Percentiles rank a stretch among this genome's conserved stretches.
Conservation (phyloP, 2,329 filamentous ascomycete genomes). For the Aspergillus sp. region DNA sequence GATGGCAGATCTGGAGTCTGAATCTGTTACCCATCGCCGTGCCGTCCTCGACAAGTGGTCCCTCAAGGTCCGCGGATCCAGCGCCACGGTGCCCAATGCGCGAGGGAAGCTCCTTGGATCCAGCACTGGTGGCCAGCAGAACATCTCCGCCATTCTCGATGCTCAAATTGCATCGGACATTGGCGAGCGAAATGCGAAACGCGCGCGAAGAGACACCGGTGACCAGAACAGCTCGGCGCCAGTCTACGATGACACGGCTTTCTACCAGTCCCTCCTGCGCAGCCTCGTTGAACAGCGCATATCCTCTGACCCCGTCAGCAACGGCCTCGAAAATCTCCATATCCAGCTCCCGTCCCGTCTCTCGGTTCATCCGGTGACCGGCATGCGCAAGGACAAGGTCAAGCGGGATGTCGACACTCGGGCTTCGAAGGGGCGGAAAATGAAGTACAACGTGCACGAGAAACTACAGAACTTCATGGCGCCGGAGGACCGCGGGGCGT, state of each 20-base stretch:
- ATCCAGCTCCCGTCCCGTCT: slow-evolving; percentile 28
- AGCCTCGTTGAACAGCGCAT: slow-evolving; percentile 86
- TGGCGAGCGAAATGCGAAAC: slow-evolving; percentile 24
- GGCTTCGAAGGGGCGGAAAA: slow-evolving; percentile 87
- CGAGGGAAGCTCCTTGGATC: slow-evolving; percentile 53
- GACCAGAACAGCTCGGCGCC: slow-evolving; percentile 29
- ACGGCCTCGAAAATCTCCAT: slow-evolving; percentile 36
- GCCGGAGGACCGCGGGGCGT: slow-evolving; percentile 67
- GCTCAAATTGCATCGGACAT: slow-evolving; percentile 35
- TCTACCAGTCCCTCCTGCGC: slow-evolving; percentile 87
- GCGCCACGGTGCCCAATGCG: slow-evolving; percentile 44
- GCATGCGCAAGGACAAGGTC: slow-evolving; percentile 51
- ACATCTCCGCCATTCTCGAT: slow-evolving; percentile 35
- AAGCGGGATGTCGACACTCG: slow-evolving; percentile 83
- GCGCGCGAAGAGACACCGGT: slow-evolving; percentile 14
- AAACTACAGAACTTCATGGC: slow-evolving; percentile 99
- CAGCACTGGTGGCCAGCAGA: slow-evolving; percentile 43
- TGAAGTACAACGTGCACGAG: slow-evolving; percentile 91
- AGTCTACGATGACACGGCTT: slow-evolving; percentile 89
- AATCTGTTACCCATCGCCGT: slow-evolving; percentile 53
- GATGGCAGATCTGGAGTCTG: slow-evolving; percentile 57
- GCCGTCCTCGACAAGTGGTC: slow-evolving; percentile 85
- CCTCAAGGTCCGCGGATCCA: slow-evolving; percentile 54
- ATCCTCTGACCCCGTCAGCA: slow-evolving; percentile 38
- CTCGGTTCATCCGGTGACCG: slow-evolving; percentile 30